Base-by-base conservation (phyloP, 306 rosid genomes). In the Amphicarpaea edgeworthii region DNA sequence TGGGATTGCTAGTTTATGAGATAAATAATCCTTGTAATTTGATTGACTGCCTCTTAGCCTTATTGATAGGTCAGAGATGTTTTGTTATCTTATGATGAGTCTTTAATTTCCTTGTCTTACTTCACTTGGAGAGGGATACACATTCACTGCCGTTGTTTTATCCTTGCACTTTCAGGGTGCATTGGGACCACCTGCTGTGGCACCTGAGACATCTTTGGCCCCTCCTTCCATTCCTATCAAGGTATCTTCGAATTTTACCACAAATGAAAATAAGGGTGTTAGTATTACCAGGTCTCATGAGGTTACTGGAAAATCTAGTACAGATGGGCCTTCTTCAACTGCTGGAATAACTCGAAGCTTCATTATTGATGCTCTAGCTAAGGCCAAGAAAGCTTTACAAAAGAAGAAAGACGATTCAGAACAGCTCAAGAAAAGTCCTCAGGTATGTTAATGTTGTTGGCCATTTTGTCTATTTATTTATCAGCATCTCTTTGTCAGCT, bases 291-390 rank as follows among this genome's bases (percentile, higher is more conserved):
- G 98, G 88, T 94, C 93, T 94, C 98, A 94, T 94, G 96, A 94
- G 98, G 98, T 89, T 94, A 88, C 89, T 92, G 98, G 98, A 94
- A 94, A 94, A 87, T 94, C 97, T 94, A 94, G 98, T 94, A 94
- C 98, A 94, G 98, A 94, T 95, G 97, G 98, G 86, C 79, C 96
- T 58, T 95, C 97, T 69, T 83, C 98, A 89, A 84, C 89, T 77
- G 97, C 97, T 89, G 98, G 97, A 81, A 95, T 81, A 85, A 79
- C 83, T 82, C 96, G 93, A 72, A 90, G 85, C 89, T 82, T 87
- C 53, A 84, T 93, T 86, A 82, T 86, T 78, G 98, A 83, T 76
- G 98, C 88, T 71, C 74, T 94, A 86, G 93, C 96, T 26, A 92
- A 88, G 88, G 91, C 92, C 77, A 95, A 92, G 92, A 89, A 81